Evolutionary conservation across 129 eudicot species (phyloP).

Genomic region (Flaveria bidentis): DNA sequence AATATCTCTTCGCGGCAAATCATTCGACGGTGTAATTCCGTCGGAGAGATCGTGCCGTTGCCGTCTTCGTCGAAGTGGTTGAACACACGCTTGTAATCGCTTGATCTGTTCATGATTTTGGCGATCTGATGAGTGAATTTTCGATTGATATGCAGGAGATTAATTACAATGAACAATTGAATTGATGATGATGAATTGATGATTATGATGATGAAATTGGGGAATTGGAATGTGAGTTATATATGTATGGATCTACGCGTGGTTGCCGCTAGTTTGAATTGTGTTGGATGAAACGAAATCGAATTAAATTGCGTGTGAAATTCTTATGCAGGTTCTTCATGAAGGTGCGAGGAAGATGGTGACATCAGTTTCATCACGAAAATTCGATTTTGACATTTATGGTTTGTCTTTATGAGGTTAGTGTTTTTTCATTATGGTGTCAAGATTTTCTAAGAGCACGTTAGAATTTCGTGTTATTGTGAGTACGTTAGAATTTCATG

Average conservation of each 20-base stretch:
- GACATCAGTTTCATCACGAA: background rate
- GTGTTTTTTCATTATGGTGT: background rate
- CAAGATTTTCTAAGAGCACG: too few relatives aligned
- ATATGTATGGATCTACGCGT: slow-evolving; percentile 17
- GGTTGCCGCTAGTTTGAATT: background rate
- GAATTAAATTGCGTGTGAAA: background rate
- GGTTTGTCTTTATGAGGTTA: background rate
- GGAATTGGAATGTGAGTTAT: slow-evolving; percentile 15
- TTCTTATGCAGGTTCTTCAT: slow-evolving; percentile 8
- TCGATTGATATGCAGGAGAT: background rate
- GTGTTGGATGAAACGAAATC: slow-evolving; percentile 14
- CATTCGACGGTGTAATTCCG: slow-evolving; percentile 22
- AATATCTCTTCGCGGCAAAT: slow-evolving; percentile 16
- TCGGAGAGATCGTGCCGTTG: slow-evolving; percentile 34
- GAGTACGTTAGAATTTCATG: too few relatives aligned
- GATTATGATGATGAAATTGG: background rate
- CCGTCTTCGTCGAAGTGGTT: slow-evolving; percentile 38
- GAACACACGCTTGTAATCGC: slow-evolving; percentile 41
- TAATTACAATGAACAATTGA: background rate
- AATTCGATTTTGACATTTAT: slow-evolving; percentile 11
- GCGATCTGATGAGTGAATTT: background rate
- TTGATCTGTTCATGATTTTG: slow-evolving; percentile 24
- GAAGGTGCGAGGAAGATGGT: slow-evolving; percentile 22
- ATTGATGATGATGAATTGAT: too few relatives aligned
- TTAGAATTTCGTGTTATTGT: too few relatives aligned